Evolutionary conservation across 176 grass and related monocot genomes (phyloP), one percentile per base, ranked within the genome.

Genomic region (Dactylis glomerata): DNA sequence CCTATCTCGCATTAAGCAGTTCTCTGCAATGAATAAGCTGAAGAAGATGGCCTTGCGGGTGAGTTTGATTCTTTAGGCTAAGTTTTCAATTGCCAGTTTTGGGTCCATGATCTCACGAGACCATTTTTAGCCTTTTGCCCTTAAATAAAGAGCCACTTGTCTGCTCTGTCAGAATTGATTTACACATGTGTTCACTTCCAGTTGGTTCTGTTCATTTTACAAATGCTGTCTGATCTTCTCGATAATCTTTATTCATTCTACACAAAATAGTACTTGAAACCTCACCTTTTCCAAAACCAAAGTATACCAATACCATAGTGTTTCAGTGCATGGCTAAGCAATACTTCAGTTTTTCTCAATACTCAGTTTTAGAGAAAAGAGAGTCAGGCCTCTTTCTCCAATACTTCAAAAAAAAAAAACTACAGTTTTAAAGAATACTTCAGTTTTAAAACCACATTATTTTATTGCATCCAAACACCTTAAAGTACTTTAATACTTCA

Each of bases 31-130:
- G 97, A 99, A 99, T 68, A 99, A 96, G 65, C 79, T 99, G 75
- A 99, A 96, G 83, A 99, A 99, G 84, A 94, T 99, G 97, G 97
- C 97, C 82, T 92, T 99, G 71, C 87, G 88, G 87, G 97, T 99
- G 80, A 61, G 85, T 71, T 27, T 42, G 41, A 69, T 68, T 76
- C 31, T 59, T 83, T 75, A 3, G 49, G 31, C 23, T 17, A 77
- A 57, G 61, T 68, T 54, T 22, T 85, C 27, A 42, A 16, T 74
- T 84, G 20, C 41, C 14, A 50, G 36, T 6, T 56, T 85, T 68
- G 74, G 59, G 28, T 68, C 26, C 28, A 75, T 30, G 44, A 37
- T 10, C 5, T 40, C 64, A 38, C 6, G 22, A 17, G 54, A 83
- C 62, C 15, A 75, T 64, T 68, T 59, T 67, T 22, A 14, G 0